phyloP scores from a whole-genome alignment of 1,284 basidiomycete genomes.

The Lentinula novae-zelandiae region DNA sequence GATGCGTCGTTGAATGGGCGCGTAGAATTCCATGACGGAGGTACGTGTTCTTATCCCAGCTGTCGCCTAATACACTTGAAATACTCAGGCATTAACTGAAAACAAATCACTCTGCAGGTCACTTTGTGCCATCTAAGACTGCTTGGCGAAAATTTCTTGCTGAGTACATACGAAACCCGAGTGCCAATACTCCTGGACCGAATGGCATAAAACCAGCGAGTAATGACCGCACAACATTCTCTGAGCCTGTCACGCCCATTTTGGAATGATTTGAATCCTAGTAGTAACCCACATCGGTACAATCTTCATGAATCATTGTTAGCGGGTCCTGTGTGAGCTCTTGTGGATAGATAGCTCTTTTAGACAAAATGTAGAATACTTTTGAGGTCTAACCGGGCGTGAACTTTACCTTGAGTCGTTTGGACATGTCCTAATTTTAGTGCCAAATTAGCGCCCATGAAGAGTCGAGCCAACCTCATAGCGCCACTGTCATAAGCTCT shows the following conservation, averaged over 20 bases:
- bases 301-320: background rate
- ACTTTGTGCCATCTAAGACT: conserved; percentile 75
- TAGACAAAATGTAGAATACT: no score
- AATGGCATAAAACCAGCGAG: background rate
- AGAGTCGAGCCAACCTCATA: no score
- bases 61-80: no score
- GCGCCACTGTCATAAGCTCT: no score
- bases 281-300: background rate
- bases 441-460: background rate
- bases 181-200: conserved; percentile 31
- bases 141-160: conserved; percentile 71
- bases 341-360: background rate
- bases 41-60: conserved; percentile 32
- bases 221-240: background rate
- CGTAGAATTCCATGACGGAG: conserved; percentile 73
- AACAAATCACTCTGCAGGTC: conserved; percentile 41
- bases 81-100: background rate
- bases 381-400: no score
- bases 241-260: background rate
- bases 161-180: conserved; percentile 42
- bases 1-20: conserved; percentile 55
- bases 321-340: background rate
- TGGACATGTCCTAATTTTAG: background rate
- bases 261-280: background rate
- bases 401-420: background rate